A percentile compares a stretch with the other conserved stretches of the same genome.
Evolutionary conservation across 495 filamentous ascomycete species (phyloP).

Genomic region (Cercophora samala): DNA sequence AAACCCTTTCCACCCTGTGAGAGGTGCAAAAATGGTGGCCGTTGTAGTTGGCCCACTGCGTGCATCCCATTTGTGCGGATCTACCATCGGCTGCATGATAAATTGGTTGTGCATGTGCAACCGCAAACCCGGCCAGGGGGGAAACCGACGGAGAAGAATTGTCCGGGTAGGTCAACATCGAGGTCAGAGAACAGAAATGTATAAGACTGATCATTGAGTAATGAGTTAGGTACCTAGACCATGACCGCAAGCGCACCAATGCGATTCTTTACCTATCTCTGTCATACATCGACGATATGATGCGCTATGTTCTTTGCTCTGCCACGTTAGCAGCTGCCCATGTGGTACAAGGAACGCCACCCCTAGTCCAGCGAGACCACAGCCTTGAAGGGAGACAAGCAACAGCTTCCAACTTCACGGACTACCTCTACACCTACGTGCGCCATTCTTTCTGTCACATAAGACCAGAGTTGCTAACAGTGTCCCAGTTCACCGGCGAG

Average conservation of each 20-base stretch:
- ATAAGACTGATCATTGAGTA: not conserved
- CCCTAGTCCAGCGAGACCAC: not conserved
- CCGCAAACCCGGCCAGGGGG: not conserved
- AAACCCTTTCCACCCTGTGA: not conserved
- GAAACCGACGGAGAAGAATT: not conserved
- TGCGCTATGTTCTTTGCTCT: not conserved
- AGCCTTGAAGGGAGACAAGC: not conserved
- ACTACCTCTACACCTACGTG: not conserved
- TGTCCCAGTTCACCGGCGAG: conserved; percentile 14
- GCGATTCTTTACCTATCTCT: not conserved
- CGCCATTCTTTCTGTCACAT: not conserved
- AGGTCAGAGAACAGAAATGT: not conserved
- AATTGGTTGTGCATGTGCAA: not conserved
- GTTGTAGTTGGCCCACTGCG: too few species aligned
- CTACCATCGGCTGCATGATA: not conserved
- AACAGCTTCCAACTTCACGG: not conserved
- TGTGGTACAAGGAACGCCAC: not conserved
- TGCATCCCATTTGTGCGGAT: not conserved
- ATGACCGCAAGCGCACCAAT: not conserved
- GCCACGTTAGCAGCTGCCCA: not conserved
- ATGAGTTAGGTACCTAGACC: too few species aligned
- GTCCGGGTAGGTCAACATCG: not conserved
- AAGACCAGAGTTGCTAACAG: not conserved
- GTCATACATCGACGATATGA: not conserved
- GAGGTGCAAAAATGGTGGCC: not conserved